phyloP scores from a whole-genome alignment of 139 green algal genomes.

The Raphidocelis subcapitata region DNA sequence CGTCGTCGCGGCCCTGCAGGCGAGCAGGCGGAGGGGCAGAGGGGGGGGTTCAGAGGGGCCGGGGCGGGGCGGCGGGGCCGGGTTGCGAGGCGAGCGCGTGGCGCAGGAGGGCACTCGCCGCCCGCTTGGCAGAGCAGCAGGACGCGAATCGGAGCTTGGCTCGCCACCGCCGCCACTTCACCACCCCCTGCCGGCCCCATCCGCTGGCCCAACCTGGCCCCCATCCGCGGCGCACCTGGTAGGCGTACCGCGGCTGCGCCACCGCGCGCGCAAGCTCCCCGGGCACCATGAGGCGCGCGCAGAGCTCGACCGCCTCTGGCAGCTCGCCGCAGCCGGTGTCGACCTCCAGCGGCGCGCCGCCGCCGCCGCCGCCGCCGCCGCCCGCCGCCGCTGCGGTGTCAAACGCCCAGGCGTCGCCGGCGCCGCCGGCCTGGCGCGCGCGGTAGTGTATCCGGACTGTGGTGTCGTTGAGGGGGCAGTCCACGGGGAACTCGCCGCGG shows the following conservation, averaged over 20 bases:
- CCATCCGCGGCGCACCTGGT: slow-evolving; percentile 11
- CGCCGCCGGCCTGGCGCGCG: slow-evolving; percentile 15
- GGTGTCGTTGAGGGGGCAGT: slow-evolving; percentile 84
- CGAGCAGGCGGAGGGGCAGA: too few relatives aligned
- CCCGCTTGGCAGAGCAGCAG: too few relatives aligned
- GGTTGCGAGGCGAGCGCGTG: too few relatives aligned
- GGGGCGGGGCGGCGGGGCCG: too few relatives aligned
- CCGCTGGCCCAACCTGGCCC: too few relatives aligned
- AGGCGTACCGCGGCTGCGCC: slow-evolving; percentile 22
- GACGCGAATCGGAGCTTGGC: too few relatives aligned
- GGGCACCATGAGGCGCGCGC: slow-evolving; percentile 72
- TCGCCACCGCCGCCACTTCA: too few relatives aligned
- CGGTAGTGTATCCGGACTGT: slow-evolving; percentile 61
- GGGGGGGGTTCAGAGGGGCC: too few relatives aligned
- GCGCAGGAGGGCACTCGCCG: too few relatives aligned
- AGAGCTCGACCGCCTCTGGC: slow-evolving; percentile 67
- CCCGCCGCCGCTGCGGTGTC: neutral
- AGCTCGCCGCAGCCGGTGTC: slow-evolving; percentile 60
- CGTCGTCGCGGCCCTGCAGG: slow-evolving; percentile 22
- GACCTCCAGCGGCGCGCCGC: slow-evolving; percentile 22
- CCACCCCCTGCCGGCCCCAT: too few relatives aligned
- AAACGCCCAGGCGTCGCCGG: neutral
- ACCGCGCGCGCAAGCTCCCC: slow-evolving; percentile 49
- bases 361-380: neutral
- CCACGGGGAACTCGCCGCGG: slow-evolving; percentile 75